Percentiles rank a stretch among this genome's conserved stretches.
Conservation (phyloP, 176 grass and related monocot genomes). For the Avena eriantha region DNA sequence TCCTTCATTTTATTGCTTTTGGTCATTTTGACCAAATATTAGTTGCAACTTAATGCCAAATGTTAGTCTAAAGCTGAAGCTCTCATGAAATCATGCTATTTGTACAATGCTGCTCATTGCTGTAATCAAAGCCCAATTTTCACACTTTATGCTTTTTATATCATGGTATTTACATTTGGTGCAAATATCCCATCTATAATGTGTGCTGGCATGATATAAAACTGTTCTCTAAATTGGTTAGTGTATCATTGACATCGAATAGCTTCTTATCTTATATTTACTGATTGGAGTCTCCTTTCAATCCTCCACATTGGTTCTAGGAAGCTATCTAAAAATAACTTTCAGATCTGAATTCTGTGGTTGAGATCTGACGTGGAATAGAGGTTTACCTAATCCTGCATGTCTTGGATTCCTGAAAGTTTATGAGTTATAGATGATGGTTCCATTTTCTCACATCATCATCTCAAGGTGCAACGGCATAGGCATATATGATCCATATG, state of each 20-base stretch:
- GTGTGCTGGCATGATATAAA: neutral
- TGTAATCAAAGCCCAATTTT: neutral
- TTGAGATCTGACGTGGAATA: neutral
- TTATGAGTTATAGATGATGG: neutral
- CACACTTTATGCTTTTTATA: conserved; percentile 10
- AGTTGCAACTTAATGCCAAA: neutral
- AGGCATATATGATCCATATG: neutral
- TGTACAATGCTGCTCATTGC: neutral
- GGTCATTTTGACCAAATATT: neutral
- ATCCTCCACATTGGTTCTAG: neutral
- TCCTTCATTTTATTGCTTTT: neutral
- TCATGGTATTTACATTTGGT: conserved; percentile 2
- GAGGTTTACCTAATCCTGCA: neutral
- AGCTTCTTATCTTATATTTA: neutral
- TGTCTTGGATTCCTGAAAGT: neutral
- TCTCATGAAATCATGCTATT: neutral
- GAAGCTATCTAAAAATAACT: neutral
- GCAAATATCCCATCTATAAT: neutral
- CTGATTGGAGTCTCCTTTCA: neutral
- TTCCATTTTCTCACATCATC: conserved; percentile 4
- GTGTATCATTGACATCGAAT: neutral
- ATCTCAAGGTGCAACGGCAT: neutral
- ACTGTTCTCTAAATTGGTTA: conserved; percentile 11
- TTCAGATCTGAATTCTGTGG: neutral
- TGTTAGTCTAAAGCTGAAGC: neutral